Base-by-base conservation (phyloP, 192 early-diverging fungal genomes). In the Cladochytrium replicatum region DNA sequence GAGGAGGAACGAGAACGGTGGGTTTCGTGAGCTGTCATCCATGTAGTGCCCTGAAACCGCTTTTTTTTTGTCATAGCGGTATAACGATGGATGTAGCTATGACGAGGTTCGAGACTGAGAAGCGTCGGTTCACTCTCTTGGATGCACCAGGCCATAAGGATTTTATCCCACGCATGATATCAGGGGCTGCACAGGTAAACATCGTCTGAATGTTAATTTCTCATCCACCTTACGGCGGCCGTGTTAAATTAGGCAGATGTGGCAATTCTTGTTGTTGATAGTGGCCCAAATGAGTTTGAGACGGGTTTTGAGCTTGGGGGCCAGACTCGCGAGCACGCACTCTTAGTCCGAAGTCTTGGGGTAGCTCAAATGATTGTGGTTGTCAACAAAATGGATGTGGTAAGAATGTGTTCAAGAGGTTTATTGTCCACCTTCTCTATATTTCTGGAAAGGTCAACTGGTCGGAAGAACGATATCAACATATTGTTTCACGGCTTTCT, bases 111-210 rank as follows among this genome's bases (percentile, higher is more conserved):
- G 77, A 86, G 54, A 99, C 93, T 1, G 48, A 57, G 17, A 54
- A 83, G 26, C 71, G 82, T n/a, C 62, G 69, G 27, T 94, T 93
- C 50, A 95, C 90, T 3, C 49, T 99, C 8, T 57, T 99, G 53
- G 96, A 99, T 58, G 89, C 93, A 2, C 96, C 96, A 2, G 96
- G 96, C 2, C 96, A 99, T 56, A 74, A 87, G 21, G 96, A 99
- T 67, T 99, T 99, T 65, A 84, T 99, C 43, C 93, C 96, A n/a
- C 92, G 94, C 59, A 97, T 99, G 93, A 96, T 99, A 52, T 84
- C 84, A 1, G 96, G 96, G 3, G 88, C 96, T 3, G 64, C 77
- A 23, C 88, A 91, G 46, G 79, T 81, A 63, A 24, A 22, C 32
- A n/a, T n/a, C 7, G 19, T 57, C 39, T 13, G 2, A 29, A 66